These are phyloP conservation scores for Aureobasidium pullulans DNA, from an alignment of 2,329 filamentous ascomycete species.

Conservation along the genomic window DNA sequence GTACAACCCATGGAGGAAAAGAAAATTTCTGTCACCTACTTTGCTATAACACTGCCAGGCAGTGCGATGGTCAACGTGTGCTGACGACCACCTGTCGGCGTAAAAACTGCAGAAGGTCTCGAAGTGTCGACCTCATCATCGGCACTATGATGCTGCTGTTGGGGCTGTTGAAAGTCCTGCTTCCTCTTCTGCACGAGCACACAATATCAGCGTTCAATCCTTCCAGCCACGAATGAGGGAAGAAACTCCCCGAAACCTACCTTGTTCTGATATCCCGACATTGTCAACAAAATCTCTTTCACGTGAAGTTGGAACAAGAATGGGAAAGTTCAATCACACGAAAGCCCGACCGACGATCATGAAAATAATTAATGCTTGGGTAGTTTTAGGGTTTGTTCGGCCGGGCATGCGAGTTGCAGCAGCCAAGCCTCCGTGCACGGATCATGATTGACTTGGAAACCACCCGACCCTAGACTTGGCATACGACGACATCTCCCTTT, in stretches of 20 bases:
- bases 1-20: background rate
- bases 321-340: background rate
- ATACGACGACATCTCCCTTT: background rate
- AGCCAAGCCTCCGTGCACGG: background rate
- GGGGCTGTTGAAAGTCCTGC: constrained; percentile 17
- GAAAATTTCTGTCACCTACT: constrained; percentile 43
- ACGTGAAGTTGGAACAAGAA: background rate
- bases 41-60: constrained; percentile 68
- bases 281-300: background rate
- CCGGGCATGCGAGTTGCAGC: background rate
- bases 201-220: background rate
- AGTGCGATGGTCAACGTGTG: constrained; percentile 74
- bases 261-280: constrained; percentile 11
- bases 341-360: no score
- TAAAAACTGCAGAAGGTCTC: constrained; percentile 63
- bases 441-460: background rate
- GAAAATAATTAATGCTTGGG: background rate
- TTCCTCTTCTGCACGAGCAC: constrained; percentile 21
- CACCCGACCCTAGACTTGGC: background rate
- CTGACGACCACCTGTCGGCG: constrained; percentile 54
- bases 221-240: background rate
- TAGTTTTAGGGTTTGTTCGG: background rate
- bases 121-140: constrained; percentile 42
- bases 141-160: constrained; percentile 16
- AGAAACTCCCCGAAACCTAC: background rate